Percentiles rank a stretch among this genome's conserved stretches.
phyloP scores from a whole-genome alignment of 2,329 filamentous ascomycete species.

The Dothiorella sarmentorum region DNA sequence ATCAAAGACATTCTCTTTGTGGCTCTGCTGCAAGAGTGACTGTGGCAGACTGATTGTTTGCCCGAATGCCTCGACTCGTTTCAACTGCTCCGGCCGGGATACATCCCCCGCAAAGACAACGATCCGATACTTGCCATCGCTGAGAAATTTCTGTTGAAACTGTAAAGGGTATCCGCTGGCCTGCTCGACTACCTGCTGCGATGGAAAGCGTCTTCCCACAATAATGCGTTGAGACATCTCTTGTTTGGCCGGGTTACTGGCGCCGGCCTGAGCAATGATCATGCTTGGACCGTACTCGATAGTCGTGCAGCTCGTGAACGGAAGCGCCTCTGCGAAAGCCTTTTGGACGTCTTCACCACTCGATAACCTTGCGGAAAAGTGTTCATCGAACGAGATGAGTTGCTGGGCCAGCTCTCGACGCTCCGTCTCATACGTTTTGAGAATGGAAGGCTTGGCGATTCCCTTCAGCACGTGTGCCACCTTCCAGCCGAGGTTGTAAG shows the following conservation, averaged over 20 bases:
- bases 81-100: constrained; percentile 40
- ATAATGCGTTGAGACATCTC: not conserved
- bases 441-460: constrained; percentile 37
- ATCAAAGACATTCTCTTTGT: constrained; percentile 45
- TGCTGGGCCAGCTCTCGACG: constrained; percentile 60
- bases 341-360: constrained; percentile 61
- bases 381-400: constrained; percentile 56
- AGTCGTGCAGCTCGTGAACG: constrained; percentile 56
- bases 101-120: constrained; percentile 63
- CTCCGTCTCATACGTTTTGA: constrained; percentile 53
- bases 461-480: constrained; percentile 48
- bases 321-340: constrained; percentile 56
- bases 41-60: constrained; percentile 36
- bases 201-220: not conserved
- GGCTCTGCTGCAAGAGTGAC: constrained; percentile 44
- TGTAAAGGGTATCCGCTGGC: not conserved
- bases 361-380: constrained; percentile 46
- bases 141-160: constrained; percentile 54
- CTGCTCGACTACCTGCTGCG: not conserved
- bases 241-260: constrained; percentile 27
- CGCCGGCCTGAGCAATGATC: constrained; percentile 42
- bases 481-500: constrained; percentile 58
- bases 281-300: constrained; percentile 57
- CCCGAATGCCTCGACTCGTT: constrained; percentile 48
- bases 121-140: constrained; percentile 58